A percentile compares a stretch with the other conserved stretches of the same genome.
Conservation (phyloP, 1,139 yeast species). For the Nematodospora anomalae region DNA sequence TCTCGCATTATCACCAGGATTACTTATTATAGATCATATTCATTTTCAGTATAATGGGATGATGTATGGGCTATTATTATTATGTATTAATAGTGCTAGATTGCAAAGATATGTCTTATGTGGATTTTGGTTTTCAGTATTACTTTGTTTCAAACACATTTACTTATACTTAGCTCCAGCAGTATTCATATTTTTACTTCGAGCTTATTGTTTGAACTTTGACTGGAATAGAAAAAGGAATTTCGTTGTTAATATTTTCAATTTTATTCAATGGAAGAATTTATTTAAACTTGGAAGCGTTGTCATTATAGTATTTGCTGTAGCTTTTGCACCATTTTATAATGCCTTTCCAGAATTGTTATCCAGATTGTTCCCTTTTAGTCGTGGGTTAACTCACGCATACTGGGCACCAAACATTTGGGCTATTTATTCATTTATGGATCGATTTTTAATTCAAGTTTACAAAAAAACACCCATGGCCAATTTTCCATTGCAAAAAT, state of each 20-base stretch:
- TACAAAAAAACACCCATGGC: conserved; percentile 48
- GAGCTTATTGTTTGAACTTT: conserved; percentile 64
- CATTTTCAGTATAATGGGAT: conserved; percentile 95
- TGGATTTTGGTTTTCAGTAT: conserved; percentile 71
- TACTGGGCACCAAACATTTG: conserved; percentile 99
- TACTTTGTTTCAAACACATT: conserved; percentile 92
- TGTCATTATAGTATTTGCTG: conserved; percentile 60
- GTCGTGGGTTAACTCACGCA: conserved; percentile 94
- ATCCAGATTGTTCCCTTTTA: conserved; percentile 81
- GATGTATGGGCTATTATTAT: conserved; percentile 79
- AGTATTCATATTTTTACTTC: conserved; percentile 73
- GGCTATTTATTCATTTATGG: conserved; percentile 91
- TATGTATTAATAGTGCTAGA: conserved; percentile 72
- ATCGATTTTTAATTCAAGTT: conserved; percentile 62
- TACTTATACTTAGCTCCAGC: conserved; percentile 94
- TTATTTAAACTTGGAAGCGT: conserved; percentile 60
- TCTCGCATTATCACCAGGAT: conserved; percentile 84
- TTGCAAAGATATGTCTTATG: conserved; percentile 56
- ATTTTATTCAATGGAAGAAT: conserved; percentile 57
- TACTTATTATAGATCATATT: conserved; percentile 84
- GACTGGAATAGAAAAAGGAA: conserved; percentile 29
- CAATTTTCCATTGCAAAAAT: conserved; percentile 32
- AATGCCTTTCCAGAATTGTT: conserved; percentile 66
- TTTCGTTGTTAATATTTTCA: conserved; percentile 26
- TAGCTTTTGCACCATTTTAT: conserved; percentile 83